These are phyloP conservation scores for Aspergillus hortae DNA, from an alignment of 2,329 filamentous ascomycete genomes.

Conservation along the genomic window DNA sequence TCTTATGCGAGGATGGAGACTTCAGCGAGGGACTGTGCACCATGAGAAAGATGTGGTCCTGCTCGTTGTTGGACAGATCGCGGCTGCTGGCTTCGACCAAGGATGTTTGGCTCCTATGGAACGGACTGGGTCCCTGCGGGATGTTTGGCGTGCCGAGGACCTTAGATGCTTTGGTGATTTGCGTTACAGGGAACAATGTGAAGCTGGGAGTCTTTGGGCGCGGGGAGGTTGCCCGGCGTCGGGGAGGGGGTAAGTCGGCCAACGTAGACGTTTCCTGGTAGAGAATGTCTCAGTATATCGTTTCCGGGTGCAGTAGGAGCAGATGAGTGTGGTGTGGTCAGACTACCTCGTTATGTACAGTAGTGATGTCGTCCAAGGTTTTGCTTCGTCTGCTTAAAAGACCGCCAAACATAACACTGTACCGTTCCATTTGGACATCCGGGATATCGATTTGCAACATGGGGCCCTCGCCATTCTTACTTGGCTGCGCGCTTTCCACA, in stretches of 20 bases:
- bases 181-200: constrained; percentile 35
- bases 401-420: constrained; percentile 87
- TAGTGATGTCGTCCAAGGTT: constrained; percentile 49
- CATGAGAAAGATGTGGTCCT: constrained; percentile 7
- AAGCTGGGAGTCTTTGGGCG: constrained; percentile 35
- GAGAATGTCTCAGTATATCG: not conserved
- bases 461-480: constrained; percentile 15
- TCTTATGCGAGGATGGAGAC: constrained; percentile 8
- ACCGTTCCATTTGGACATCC: constrained; percentile 75
- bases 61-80: constrained; percentile 16
- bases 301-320: not conserved
- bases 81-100: constrained; percentile 7
- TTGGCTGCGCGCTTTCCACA: constrained; percentile 3
- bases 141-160: constrained; percentile 28
- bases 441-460: constrained; percentile 78
- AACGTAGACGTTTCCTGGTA: constrained; percentile 4
- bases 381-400: constrained; percentile 47
- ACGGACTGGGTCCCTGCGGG: constrained; percentile 23
- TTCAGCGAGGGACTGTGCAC: constrained; percentile 5
- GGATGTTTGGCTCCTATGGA: constrained; percentile 21
- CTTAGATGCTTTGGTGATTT: constrained; percentile 28
- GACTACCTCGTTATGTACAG: constrained; percentile 44
- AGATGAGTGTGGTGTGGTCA: not conserved
- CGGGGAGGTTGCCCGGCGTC: constrained; percentile 36
- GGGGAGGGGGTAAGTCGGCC: constrained; percentile 19